Evolutionary conservation across 495 filamentous ascomycete genomes (phyloP).

Genomic region (Penicillium bialowiezense): DNA sequence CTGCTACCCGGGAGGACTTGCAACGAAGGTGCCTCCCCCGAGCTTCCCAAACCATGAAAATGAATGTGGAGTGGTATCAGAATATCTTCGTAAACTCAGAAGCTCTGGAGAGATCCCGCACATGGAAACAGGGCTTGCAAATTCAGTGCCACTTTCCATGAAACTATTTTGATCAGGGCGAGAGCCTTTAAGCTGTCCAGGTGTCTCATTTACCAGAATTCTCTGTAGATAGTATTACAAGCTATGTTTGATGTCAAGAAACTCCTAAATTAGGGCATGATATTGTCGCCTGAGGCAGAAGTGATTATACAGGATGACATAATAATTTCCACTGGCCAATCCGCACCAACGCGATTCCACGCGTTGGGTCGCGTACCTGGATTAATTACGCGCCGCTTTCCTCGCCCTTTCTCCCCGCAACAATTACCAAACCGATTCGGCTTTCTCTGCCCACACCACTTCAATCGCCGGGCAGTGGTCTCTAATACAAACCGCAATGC

Average conservation of each 20-base stretch:
- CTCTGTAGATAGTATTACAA: too few species aligned
- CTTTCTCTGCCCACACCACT: constrained; percentile 6
- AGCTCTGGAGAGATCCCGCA: too few species aligned
- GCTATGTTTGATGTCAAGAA: not conserved
- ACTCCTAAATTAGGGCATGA: not conserved
- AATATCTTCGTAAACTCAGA: too few species aligned
- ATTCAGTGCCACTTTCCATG: too few species aligned
- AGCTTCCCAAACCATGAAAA: too few species aligned
- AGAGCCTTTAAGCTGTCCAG: too few species aligned
- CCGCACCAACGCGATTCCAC: not conserved
- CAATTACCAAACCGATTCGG: constrained; percentile 2
- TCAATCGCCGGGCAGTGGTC: constrained; percentile 15
- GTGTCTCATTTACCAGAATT: too few species aligned
- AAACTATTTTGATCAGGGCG: too few species aligned
- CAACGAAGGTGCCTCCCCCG: too few species aligned
- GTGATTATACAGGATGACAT: not conserved
- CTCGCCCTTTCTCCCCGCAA: constrained; percentile 23
- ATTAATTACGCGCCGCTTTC: constrained; percentile 10
- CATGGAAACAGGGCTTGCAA: too few species aligned
- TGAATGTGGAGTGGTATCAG: too few species aligned
- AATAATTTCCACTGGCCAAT: not conserved
- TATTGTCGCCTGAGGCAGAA: not conserved
- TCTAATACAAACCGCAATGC: constrained; percentile 29
- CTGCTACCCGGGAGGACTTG: too few species aligned
- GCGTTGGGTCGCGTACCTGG: constrained; percentile 4